Percentiles rank a stretch among this genome's conserved stretches.
Conservation (phyloP, 441 rosid species). For the Gossypium laxum region DNA sequence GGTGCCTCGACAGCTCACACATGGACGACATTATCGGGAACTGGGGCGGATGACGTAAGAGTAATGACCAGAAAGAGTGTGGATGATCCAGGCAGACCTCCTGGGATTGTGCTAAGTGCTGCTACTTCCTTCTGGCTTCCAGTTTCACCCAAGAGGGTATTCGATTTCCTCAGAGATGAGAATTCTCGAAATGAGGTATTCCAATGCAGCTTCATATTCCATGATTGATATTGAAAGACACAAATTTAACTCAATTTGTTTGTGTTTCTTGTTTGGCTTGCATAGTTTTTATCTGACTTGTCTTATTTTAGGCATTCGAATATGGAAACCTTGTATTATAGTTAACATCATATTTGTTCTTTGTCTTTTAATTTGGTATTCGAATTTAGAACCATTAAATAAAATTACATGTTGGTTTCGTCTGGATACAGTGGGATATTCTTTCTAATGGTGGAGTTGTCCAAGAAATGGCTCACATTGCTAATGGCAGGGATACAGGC, state of each 20-base stretch:
- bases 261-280: too few species aligned
- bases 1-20: constrained; percentile 55
- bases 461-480: constrained; percentile 64
- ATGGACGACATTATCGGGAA: constrained; percentile 54
- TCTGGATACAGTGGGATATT: constrained; percentile 73
- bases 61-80: constrained; percentile 71
- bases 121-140: constrained; percentile 93
- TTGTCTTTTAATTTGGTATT: too few species aligned
- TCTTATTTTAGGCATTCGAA: too few species aligned
- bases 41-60: constrained; percentile 59
- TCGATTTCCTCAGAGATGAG: constrained; percentile 77
- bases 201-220: too few species aligned
- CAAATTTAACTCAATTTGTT: too few species aligned
- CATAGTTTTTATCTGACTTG: too few species aligned
- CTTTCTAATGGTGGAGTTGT: constrained; percentile 53
- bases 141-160: constrained; percentile 46
- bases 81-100: constrained; percentile 76
- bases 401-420: neutral
- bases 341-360: too few species aligned
- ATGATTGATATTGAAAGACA: too few species aligned
- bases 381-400: too few species aligned
- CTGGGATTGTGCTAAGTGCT: constrained; percentile 67
- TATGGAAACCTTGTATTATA: too few species aligned
- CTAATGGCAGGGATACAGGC: constrained; percentile 68
- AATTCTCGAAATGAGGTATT: constrained; percentile 54